Base-by-base conservation (phyloP, 257 asterid genomes). In the Forsythia suspensa region DNA sequence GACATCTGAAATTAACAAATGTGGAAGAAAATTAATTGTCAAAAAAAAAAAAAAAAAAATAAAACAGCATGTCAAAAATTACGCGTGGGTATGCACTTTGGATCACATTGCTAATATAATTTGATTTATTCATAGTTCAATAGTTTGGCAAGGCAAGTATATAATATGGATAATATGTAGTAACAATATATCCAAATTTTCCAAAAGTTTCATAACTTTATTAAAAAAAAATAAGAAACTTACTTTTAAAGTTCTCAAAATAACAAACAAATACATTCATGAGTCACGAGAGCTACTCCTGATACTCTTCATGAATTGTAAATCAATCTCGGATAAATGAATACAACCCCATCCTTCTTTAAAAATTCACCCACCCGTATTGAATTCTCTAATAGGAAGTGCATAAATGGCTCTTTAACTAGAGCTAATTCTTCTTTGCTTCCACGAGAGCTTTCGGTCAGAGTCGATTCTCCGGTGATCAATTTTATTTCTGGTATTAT, bases 401-500 rank as follows among this genome's bases (percentile, higher is more conserved):
- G 51, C 74, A 80, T 51, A 61, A 24, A 65, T 68, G 70, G 65
- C 66, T 51, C 80, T 75, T 74, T 9, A 55, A 55, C 51, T 74
- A 29, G 59, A 12, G 59, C 59, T 15, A 48, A 48, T 48, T 48
- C 59, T 13, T 48, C n/a, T 48, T 48, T 5, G 3, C n/a, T 48
- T 48, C 57, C 57, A 40, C 7, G 42, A 40, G 0, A 5, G 42
- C 42, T 40, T 40, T 48, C 7, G 8, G 20, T 1, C 59, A 1
- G 34, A 29, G 20, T 48, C 59, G 8, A 48, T 48, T 48, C 59
- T 15, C 59, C 20, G 15, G 59, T 48, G 13, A 48, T 48, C 59
- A 48, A 59, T 52, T 52, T 81, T 81, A 76, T 81, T 81, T 76
- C 76, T 70, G 67, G 21, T 66, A 65, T 20, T 39, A 72, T n/a